These are phyloP conservation scores for Lachnellula occidentalis DNA, from an alignment of 2,329 filamentous ascomycete species.

Conservation along the genomic window DNA sequence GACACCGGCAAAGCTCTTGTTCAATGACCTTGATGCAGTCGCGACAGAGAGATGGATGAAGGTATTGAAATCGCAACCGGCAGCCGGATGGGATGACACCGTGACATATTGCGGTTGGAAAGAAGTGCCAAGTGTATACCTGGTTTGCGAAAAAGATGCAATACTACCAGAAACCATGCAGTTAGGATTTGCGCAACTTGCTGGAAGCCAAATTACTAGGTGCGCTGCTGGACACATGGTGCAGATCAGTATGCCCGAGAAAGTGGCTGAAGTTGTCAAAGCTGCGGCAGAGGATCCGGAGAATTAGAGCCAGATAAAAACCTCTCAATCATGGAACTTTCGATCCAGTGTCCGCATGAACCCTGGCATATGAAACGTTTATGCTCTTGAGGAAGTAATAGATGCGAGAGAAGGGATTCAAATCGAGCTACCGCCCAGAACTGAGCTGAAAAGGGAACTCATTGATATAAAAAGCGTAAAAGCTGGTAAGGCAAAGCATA, in stretches of 20 bases:
- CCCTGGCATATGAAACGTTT: too few species aligned
- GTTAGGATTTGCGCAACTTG: neutral
- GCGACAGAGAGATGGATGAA: slow-evolving; percentile 7
- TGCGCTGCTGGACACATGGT: slow-evolving; percentile 10
- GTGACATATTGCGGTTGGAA: slow-evolving; percentile 1
- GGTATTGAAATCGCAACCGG: slow-evolving; percentile 5
- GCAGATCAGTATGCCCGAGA: slow-evolving; percentile 9
- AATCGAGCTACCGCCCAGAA: too few species aligned
- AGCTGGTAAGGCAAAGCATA: too few species aligned
- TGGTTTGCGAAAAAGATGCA: slow-evolving; percentile 7
- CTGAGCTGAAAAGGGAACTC: too few species aligned
- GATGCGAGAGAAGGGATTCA: too few species aligned
- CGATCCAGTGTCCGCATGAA: too few species aligned
- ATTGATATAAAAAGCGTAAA: too few species aligned
- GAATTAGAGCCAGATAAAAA: too few species aligned
- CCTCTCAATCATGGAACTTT: too few species aligned
- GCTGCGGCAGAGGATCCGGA: slow-evolving; percentile 3
- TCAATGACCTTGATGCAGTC: slow-evolving; percentile 6
- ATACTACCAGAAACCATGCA: slow-evolving; percentile 1
- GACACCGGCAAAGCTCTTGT: neutral
- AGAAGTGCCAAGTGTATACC: slow-evolving; percentile 7
- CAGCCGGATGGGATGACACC: slow-evolving; percentile 6
- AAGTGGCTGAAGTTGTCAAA: slow-evolving; percentile 9
- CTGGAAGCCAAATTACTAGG: slow-evolving; percentile 4
- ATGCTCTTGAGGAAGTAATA: too few species aligned